These are phyloP conservation scores for Monoraphidium neglectum DNA, from an alignment of 139 green algal genomes.

Conservation along the genomic window DNA sequence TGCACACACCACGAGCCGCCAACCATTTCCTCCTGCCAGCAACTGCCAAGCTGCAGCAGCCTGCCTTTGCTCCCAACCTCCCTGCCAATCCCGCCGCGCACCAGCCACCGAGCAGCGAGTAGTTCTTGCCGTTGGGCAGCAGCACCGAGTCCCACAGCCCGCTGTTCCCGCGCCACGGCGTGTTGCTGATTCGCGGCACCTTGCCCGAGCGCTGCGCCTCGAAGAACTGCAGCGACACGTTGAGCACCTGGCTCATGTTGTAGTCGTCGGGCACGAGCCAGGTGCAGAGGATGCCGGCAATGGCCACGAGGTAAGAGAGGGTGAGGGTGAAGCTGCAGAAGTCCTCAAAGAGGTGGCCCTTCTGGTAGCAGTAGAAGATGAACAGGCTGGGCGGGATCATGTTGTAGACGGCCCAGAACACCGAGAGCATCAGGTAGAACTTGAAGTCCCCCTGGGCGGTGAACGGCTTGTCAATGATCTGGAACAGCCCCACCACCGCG, in stretches of 20 bases:
- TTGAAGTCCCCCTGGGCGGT: slow-evolving; percentile 43
- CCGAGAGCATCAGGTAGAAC: slow-evolving; percentile 36
- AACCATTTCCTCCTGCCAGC: too few species aligned
- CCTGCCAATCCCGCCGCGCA: too few species aligned
- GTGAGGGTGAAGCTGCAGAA: slow-evolving; percentile 39
- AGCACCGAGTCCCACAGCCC: slow-evolving; percentile 37
- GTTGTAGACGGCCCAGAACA: slow-evolving; percentile 45
- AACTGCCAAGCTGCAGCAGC: too few species aligned
- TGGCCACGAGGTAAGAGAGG: slow-evolving; percentile 31
- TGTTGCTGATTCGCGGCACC: slow-evolving; percentile 35
- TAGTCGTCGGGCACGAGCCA: slow-evolving; percentile 42
- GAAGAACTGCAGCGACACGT: slow-evolving; percentile 43
- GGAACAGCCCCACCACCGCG: slow-evolving; percentile 23
- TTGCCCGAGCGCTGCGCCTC: slow-evolving; percentile 36
- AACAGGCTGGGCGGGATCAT: slow-evolving; percentile 38
- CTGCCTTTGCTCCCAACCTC: too few species aligned
- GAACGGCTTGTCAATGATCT: slow-evolving; percentile 43
- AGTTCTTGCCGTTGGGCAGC: slow-evolving; percentile 35
- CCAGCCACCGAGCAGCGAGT: slow-evolving; percentile 32
- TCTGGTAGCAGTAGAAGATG: slow-evolving; percentile 48
- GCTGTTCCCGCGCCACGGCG: slow-evolving; percentile 32
- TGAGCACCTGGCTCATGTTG: slow-evolving; percentile 37
- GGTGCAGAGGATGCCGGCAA: slow-evolving; percentile 33
- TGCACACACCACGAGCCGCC: too few species aligned
- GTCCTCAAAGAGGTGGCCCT: slow-evolving; percentile 39